Conservation (phyloP, 371 early-diverging fungal species). For the Chytridium lagenaria region DNA sequence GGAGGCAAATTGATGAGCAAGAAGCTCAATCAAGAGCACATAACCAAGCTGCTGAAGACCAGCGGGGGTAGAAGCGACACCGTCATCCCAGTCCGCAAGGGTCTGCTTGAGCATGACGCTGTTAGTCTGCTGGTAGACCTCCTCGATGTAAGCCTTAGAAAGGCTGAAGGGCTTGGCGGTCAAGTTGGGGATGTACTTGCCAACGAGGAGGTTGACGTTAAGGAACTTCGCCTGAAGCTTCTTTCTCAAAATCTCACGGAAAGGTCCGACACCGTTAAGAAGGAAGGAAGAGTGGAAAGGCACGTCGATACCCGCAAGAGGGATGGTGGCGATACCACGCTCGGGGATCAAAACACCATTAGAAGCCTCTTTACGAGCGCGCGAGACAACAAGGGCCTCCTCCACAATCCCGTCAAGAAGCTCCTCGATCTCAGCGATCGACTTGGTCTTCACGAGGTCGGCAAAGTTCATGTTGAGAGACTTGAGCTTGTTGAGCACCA, state of each 20-base stretch:
- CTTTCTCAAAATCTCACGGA: conserved; percentile 86
- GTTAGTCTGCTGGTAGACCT: conserved; percentile 75
- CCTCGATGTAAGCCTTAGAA: conserved; percentile 77
- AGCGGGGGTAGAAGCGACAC: conserved; percentile 67
- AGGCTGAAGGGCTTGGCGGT: conserved; percentile 90
- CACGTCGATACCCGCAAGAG: conserved; percentile 92
- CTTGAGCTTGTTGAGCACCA: conserved; percentile 80
- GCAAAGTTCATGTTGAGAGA: conserved; percentile 78
- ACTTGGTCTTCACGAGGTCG: conserved; percentile 84
- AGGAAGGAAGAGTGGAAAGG: conserved; percentile 97
- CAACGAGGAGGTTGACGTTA: conserved; percentile 75
- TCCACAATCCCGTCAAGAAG: conserved; percentile 77
- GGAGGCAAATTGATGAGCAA: conserved; percentile 80
- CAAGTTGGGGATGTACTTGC: conserved; percentile 94
- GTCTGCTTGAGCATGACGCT: conserved; percentile 77
- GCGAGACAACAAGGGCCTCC: conserved; percentile 71
- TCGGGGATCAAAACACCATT: conserved; percentile 75
- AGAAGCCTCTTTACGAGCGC: conserved; percentile 58
- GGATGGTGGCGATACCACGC: conserved; percentile 92
- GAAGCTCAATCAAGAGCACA: conserved; percentile 85
- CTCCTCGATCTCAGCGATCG: conserved; percentile 82
- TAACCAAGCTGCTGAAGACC: conserved; percentile 89
- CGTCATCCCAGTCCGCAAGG: conserved; percentile 83
- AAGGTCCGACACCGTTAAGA: conserved; percentile 86
- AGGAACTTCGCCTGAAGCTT: conserved; percentile 81